Conservation (phyloP, 371 early-diverging fungal genomes). For the Nematocida displodere region DNA sequence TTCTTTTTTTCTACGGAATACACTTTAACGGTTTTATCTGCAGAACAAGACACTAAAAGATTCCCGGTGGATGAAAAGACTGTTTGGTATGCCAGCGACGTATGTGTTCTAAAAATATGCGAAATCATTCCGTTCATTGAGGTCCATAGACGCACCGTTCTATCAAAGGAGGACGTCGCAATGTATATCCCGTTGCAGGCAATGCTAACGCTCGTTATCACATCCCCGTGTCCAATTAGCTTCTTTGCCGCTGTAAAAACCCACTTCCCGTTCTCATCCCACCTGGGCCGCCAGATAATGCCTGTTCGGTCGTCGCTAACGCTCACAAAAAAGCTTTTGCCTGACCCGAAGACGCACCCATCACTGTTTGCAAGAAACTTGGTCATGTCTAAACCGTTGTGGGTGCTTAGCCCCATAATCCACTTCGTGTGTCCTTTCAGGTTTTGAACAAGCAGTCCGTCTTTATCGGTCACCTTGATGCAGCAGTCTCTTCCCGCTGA, state of each 20-base stretch:
- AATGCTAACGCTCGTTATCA: conserved; percentile 82
- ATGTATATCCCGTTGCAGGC: conserved; percentile 81
- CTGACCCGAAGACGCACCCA: neutral
- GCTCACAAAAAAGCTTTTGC: conserved; percentile 45
- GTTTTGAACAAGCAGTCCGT: conserved; percentile 3
- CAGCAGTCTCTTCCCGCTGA: conserved; percentile 37
- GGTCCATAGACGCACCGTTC: conserved; percentile 84
- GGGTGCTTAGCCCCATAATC: conserved; percentile 29
- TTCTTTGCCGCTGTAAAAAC: conserved; percentile 1
- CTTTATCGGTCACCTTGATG: conserved; percentile 18
- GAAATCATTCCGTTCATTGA: conserved; percentile 71
- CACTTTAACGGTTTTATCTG: conserved; percentile 85
- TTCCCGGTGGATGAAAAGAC: conserved; percentile 77
- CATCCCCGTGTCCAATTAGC: conserved; percentile 79
- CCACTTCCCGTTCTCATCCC: conserved; percentile 17
- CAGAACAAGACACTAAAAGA: conserved; percentile 72
- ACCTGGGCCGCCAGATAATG: conserved; percentile 33
- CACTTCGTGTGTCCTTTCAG: conserved; percentile 30
- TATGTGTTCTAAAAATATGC: conserved; percentile 68
- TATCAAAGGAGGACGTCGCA: conserved; percentile 91
- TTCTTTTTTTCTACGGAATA: conserved; percentile 70
- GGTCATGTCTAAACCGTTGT: conserved; percentile 27
- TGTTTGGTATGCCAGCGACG: conserved; percentile 69
- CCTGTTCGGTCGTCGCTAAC: conserved; percentile 47
- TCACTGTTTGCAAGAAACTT: neutral